phyloP scores from a whole-genome alignment of 352 stramenopile genomes.

The Phytophthora hibernalis region DNA sequence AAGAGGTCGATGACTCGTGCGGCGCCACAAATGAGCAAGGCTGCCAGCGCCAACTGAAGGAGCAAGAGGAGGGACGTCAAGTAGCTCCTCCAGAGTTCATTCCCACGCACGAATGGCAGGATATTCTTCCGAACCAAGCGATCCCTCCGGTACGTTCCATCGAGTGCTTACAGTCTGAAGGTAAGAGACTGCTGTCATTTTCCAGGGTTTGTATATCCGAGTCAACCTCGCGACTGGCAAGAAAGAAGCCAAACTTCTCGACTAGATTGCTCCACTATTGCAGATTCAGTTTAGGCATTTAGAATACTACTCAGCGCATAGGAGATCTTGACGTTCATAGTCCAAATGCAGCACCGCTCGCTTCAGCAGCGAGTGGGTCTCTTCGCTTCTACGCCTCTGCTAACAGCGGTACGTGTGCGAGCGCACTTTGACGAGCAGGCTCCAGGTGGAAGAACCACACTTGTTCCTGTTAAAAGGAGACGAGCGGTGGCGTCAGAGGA shows the following conservation, averaged over 20 bases:
- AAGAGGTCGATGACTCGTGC: conserved; percentile 20
- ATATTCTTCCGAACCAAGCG: conserved; percentile 58
- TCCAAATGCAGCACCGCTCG: conserved; percentile 25
- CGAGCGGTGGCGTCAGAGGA: not conserved
- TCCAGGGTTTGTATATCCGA: conserved; percentile 63
- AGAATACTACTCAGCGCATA: not conserved
- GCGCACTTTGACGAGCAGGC: conserved; percentile 10
- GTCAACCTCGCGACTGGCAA: conserved; percentile 65
- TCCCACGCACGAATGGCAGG: conserved; percentile 65
- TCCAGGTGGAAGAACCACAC: not conserved
- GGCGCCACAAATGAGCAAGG: conserved; percentile 17
- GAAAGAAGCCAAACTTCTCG: conserved; percentile 68
- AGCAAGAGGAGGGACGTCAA: conserved; percentile 5
- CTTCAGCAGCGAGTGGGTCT: conserved; percentile 27
- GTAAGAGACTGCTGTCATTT: no score
- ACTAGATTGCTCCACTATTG: conserved; percentile 17
- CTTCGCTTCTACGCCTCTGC: conserved; percentile 28
- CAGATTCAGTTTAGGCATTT: not conserved
- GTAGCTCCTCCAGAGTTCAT: conserved; percentile 58
- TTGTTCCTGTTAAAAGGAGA: conserved; percentile 15
- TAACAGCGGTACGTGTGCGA: conserved; percentile 25
- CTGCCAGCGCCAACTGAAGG: conserved; percentile 20
- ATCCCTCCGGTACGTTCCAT: conserved; percentile 47
- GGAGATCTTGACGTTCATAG: not conserved
- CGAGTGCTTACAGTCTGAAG: not conserved